Evolutionary conservation across 306 rosid genomes (phyloP).

Genomic region (Cucumis hystrix): DNA sequence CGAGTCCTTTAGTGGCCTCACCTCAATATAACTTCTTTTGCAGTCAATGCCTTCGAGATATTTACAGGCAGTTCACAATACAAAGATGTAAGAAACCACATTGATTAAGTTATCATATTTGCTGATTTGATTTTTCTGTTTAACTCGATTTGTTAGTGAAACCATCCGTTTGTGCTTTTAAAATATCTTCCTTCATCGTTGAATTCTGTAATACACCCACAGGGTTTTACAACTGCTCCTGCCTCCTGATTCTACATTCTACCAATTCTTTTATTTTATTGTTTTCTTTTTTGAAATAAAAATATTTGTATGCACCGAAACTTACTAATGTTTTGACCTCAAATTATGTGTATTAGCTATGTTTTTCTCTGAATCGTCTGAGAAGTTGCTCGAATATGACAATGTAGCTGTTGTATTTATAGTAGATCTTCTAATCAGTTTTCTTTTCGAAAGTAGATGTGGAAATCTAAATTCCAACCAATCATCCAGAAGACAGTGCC

Average conservation of each 20-base stretch:
- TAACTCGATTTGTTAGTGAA: background rate
- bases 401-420: background rate
- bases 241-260: background rate
- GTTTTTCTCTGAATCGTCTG: background rate
- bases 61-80: conserved; percentile 59
- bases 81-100: conserved; percentile 49
- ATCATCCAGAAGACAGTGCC: conserved; percentile 48
- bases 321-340: background rate
- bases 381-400: background rate
- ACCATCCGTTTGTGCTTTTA: background rate
- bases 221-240: background rate
- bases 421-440: background rate
- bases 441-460: conserved; percentile 34
- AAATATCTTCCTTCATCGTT: background rate
- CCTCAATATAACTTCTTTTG: conserved; percentile 24
- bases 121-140: background rate
- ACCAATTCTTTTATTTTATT: background rate
- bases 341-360: background rate
- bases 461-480: conserved; percentile 62
- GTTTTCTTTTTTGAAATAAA: background rate
- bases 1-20: conserved; percentile 16
- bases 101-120: background rate
- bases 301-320: background rate
- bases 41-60: conserved; percentile 63
- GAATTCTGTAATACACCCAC: background rate